Conservation (phyloP, 2,329 filamentous ascomycete genomes). For the Exophiala xenobiotica region DNA sequence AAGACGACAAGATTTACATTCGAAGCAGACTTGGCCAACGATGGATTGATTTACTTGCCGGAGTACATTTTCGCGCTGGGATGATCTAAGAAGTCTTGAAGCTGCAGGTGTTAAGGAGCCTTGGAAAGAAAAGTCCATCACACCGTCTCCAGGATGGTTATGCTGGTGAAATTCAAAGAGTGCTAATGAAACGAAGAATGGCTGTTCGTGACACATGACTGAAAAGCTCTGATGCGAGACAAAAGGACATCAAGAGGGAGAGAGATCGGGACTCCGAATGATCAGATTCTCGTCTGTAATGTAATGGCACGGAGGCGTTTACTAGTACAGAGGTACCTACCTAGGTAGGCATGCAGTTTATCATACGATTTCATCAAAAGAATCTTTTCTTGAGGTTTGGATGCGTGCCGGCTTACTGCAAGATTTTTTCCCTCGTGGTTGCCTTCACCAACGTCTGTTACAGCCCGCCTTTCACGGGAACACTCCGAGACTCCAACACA, state of each 20-base stretch:
- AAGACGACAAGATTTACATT: constrained; percentile 2
- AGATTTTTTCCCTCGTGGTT: too few species aligned
- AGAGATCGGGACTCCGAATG: not conserved
- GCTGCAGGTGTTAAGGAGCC: not conserved
- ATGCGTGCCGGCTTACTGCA: too few species aligned
- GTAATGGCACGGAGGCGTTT: not conserved
- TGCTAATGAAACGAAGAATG: not conserved
- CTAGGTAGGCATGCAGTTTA: too few species aligned
- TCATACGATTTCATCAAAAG: too few species aligned
- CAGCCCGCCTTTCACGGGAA: too few species aligned
- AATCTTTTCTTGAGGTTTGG: too few species aligned
- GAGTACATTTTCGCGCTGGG: not conserved
- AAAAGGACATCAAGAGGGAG: not conserved
- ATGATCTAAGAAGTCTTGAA: not conserved
- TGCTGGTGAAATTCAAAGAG: not conserved
- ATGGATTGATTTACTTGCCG: not conserved
- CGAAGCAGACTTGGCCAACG: not conserved
- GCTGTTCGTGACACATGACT: not conserved
- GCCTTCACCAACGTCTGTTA: too few species aligned
- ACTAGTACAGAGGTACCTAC: too few species aligned
- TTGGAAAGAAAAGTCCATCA: not conserved
- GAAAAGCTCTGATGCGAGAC: not conserved
- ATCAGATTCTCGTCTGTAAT: not conserved
- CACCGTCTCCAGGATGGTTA: not conserved
- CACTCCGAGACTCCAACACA: too few species aligned